Evolutionary conservation across 441 rosid species (phyloP).

Genomic region (Lepidium campestre): DNA sequence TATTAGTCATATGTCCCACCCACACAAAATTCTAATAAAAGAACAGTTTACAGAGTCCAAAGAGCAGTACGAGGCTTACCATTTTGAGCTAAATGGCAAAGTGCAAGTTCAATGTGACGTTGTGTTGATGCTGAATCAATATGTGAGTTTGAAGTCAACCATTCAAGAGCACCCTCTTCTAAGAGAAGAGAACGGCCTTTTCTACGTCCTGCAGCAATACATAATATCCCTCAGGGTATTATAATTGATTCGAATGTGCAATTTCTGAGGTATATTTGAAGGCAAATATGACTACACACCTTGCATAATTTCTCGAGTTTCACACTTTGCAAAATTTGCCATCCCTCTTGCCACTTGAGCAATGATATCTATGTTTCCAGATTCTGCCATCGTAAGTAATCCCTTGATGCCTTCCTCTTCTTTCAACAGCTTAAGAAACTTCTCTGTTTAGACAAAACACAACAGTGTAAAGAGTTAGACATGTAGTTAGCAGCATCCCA

Average conservation of each 20-base stretch:
- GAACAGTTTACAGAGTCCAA: background rate
- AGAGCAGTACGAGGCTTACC: slow-evolving; percentile 43
- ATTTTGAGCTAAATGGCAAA: slow-evolving; percentile 95
- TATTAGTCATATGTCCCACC: background rate
- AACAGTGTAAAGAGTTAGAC: background rate
- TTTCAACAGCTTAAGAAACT: slow-evolving; percentile 57
- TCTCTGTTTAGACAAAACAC: slow-evolving; percentile 40
- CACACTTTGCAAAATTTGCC: slow-evolving; percentile 94
- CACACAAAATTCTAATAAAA: background rate
- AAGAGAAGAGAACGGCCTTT: slow-evolving; percentile 70
- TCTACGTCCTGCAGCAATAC: slow-evolving; percentile 48
- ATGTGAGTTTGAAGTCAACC: slow-evolving; percentile 59
- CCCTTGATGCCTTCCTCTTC: slow-evolving; percentile 83
- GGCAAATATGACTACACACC: slow-evolving; percentile 37
- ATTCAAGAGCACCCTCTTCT: slow-evolving; percentile 71
- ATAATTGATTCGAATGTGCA: background rate
- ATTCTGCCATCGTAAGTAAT: slow-evolving; percentile 53
- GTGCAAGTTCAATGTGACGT: slow-evolving; percentile 85
- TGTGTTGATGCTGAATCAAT: slow-evolving; percentile 56
- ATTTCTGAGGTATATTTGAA: background rate
- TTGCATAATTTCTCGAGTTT: slow-evolving; percentile 72
- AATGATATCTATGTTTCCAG: slow-evolving; percentile 55
- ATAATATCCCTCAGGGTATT: background rate
- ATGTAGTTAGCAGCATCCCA: background rate
- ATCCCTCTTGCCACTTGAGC: slow-evolving; percentile 96